phyloP scores from a whole-genome alignment of 139 green algal species.

The Haematococcus lacustris region DNA sequence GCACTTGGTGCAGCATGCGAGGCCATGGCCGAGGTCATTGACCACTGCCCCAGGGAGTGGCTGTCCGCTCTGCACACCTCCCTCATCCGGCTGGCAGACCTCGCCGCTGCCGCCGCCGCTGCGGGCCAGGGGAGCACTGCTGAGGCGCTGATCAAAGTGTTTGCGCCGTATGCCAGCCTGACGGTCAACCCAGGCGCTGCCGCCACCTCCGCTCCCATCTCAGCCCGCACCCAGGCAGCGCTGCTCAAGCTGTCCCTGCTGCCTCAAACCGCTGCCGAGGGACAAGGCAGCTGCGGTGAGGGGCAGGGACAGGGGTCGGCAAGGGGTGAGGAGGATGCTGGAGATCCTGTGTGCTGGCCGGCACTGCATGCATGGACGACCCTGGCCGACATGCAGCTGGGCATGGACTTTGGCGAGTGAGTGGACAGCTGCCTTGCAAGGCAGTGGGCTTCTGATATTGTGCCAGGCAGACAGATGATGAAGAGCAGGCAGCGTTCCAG shows the following conservation, averaged over 20 bases:
- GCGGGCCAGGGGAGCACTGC: background rate
- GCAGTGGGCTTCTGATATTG: no score
- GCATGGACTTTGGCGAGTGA: background rate
- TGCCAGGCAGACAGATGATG: no score
- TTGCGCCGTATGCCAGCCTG: no score
- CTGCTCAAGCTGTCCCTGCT: background rate
- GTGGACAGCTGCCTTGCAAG: no score
- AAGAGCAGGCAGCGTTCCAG: no score
- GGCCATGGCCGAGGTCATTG: constrained; percentile 1
- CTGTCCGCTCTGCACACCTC: background rate
- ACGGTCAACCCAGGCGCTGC: no score
- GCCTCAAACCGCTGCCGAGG: background rate
- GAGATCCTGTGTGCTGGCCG: background rate
- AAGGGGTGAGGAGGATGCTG: background rate
- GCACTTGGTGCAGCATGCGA: background rate
- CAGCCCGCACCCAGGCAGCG: no score
- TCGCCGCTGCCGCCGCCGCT: background rate
- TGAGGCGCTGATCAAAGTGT: background rate
- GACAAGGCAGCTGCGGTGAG: background rate
- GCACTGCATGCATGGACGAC: background rate
- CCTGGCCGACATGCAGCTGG: background rate
- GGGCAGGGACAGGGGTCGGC: background rate
- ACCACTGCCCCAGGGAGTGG: background rate
- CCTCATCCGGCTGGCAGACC: background rate
- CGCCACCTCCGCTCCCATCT: no score